Percentiles rank a stretch among this genome's conserved stretches.
phyloP scores from a whole-genome alignment of 1,284 basidiomycete species.

The Boletus smithii region DNA sequence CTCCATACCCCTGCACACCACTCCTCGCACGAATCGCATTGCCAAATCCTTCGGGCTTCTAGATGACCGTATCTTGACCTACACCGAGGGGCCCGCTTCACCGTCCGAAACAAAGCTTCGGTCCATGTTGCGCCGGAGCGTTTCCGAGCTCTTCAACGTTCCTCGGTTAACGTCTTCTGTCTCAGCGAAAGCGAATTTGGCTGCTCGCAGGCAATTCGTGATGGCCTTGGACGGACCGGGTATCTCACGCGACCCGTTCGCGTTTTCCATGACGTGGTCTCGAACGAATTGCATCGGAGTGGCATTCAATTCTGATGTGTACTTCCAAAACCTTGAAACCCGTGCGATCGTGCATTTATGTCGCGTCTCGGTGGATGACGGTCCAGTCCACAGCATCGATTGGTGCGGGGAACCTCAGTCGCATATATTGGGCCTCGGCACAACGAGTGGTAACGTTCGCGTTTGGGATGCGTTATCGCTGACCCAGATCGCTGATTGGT shows the following conservation, averaged over 20 bases:
- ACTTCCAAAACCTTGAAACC: slow-evolving; percentile 48
- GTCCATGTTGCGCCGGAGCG: slow-evolving; percentile 37
- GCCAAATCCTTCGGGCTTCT: slow-evolving; percentile 45
- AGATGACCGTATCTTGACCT: slow-evolving; percentile 45
- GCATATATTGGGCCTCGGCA: slow-evolving; percentile 38
- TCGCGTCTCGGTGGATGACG: slow-evolving; percentile 26
- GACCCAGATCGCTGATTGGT: slow-evolving; percentile 36
- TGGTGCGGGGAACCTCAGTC: slow-evolving; percentile 37
- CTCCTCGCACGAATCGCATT: slow-evolving; percentile 47
- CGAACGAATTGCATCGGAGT: slow-evolving; percentile 44
- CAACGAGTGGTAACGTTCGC: slow-evolving; percentile 38
- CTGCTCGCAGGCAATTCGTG: slow-evolving; percentile 43
- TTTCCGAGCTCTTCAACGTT: slow-evolving; percentile 38
- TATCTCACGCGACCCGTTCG: slow-evolving; percentile 44
- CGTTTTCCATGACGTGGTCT: slow-evolving; percentile 49
- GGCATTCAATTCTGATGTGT: slow-evolving; percentile 45
- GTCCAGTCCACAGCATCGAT: slow-evolving; percentile 38
- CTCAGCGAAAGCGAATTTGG: slow-evolving; percentile 44
- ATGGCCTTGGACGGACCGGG: slow-evolving; percentile 50
- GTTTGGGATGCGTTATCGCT: slow-evolving; percentile 40
- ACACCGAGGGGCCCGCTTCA: slow-evolving; percentile 31
- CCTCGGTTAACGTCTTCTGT: slow-evolving; percentile 34
- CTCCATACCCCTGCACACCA: slow-evolving; percentile 42
- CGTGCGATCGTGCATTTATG: slow-evolving; percentile 44
- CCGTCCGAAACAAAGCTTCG: slow-evolving; percentile 34